Percentiles rank a stretch among this genome's conserved stretches.
phyloP scores from a whole-genome alignment of 257 asterid species.

The Gentiana straminea region DNA sequence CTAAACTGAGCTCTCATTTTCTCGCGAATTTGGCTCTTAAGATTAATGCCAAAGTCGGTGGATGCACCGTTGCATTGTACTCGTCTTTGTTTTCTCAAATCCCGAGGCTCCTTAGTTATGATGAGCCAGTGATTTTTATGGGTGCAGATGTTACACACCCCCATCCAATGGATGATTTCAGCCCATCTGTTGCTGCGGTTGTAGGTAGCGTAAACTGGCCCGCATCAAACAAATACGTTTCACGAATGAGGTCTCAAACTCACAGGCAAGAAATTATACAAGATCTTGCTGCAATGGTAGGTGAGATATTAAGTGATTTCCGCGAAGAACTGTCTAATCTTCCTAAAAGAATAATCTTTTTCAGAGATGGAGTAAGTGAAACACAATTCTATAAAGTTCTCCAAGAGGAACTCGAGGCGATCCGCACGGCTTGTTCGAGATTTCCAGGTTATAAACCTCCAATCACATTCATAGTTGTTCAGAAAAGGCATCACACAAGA shows the following conservation, averaged over 20 bases:
- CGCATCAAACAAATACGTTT: constrained; percentile 66
- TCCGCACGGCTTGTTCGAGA: constrained; percentile 47
- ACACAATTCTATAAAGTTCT: constrained; percentile 75
- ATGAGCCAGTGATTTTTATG: constrained; percentile 79
- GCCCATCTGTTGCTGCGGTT: constrained; percentile 92
- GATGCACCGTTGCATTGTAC: constrained; percentile 81
- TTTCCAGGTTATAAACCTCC: constrained; percentile 69
- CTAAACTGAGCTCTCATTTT: constrained; percentile 55
- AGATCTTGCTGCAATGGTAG: constrained; percentile 58
- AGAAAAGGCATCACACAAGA: constrained; percentile 86
- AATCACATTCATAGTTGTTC: constrained; percentile 76
- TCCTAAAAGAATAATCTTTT: constrained; percentile 65
- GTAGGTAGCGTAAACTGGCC: constrained; percentile 98
- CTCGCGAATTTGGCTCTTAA: constrained; percentile 85
- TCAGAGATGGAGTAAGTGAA: constrained; percentile 96
- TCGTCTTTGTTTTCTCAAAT: constrained; percentile 61
- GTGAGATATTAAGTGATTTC: constrained; percentile 69
- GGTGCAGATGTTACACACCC: constrained; percentile 99
- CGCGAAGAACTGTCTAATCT: constrained; percentile 38
- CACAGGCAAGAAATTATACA: constrained; percentile 85
- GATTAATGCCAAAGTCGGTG: constrained; percentile 93
- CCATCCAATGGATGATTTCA: constrained; percentile 76
- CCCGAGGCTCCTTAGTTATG: constrained; percentile 56
- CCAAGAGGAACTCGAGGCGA: constrained; percentile 46
- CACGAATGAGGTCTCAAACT: constrained; percentile 85